Conservation (phyloP, 2,329 filamentous ascomycete genomes). For the Acephala macrosclerotiorum region DNA sequence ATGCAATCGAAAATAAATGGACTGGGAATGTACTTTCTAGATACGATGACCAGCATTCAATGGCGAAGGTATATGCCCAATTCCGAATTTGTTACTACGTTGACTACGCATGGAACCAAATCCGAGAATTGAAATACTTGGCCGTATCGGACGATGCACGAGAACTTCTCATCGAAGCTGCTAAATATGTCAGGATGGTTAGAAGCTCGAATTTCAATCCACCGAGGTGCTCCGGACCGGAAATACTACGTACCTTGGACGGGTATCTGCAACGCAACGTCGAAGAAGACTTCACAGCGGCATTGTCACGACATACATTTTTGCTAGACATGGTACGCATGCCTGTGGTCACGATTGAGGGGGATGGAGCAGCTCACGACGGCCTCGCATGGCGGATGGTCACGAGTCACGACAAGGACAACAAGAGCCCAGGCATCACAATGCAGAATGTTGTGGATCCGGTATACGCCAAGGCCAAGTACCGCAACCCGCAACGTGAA, state of each 20-base stretch:
- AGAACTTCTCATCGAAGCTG: constrained; percentile 1
- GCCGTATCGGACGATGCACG: constrained; percentile 8
- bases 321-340: neutral
- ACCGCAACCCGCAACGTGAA: constrained; percentile 5
- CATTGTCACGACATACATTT: constrained; percentile 8
- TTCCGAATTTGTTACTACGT: constrained; percentile 12
- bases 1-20: constrained; percentile 1
- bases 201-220: neutral
- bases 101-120: constrained; percentile 8
- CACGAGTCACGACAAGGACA: constrained; percentile 2
- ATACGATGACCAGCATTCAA: neutral
- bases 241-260: neutral
- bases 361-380: neutral
- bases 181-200: neutral
- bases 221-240: neutral
- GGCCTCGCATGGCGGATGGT: neutral
- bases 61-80: neutral
- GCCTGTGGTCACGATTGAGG: neutral
- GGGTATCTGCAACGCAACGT: neutral
- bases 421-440: constrained; percentile 4
- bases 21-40: neutral
- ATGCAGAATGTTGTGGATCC: constrained; percentile 1
- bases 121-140: constrained; percentile 10
- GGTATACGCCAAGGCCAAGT: constrained; percentile 5
- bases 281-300: neutral